A percentile compares a stretch with the other conserved stretches of the same genome.
Evolutionary conservation across 192 early-diverging fungal species (phyloP).

Genomic region (Podila clonocystis): DNA sequence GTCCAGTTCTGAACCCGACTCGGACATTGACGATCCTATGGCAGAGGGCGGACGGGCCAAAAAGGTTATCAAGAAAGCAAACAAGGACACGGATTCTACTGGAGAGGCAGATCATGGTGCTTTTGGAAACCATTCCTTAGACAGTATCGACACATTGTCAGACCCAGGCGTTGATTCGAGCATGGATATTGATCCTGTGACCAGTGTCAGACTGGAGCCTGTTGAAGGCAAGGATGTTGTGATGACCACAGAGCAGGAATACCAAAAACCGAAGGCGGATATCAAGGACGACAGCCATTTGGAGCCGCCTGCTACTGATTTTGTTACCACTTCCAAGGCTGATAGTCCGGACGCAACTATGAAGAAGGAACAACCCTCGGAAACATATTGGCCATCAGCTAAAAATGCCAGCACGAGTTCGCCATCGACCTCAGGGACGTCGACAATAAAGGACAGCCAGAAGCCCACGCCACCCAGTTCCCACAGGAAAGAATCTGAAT

Average conservation of each 20-base stretch:
- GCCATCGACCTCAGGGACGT: background rate
- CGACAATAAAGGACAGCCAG: background rate
- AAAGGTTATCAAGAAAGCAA: constrained; percentile 35
- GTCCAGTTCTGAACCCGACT: constrained; percentile 37
- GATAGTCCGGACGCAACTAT: too few species aligned
- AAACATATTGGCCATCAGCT: background rate
- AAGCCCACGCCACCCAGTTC: background rate
- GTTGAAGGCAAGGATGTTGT: background rate
- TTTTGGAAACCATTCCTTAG: background rate
- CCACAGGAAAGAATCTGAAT: background rate
- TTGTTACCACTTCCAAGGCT: too few species aligned
- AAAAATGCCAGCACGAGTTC: background rate
- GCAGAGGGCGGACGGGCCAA: constrained; percentile 23
- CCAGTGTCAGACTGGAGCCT: background rate
- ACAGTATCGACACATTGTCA: background rate
- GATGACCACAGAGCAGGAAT: background rate
- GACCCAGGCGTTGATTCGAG: background rate
- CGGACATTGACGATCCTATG: constrained; percentile 8
- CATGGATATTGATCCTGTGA: constrained; percentile 3
- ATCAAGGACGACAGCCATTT: too few species aligned
- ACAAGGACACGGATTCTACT: background rate
- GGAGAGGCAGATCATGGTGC: background rate
- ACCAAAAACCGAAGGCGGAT: background rate
- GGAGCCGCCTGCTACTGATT: too few species aligned
- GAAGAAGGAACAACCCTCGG: too few species aligned